Percentiles rank a stretch among this genome's conserved stretches.
These are phyloP conservation scores for Lithohypha guttulata DNA, from an alignment of 2,329 filamentous ascomycete species.

Conservation along the genomic window DNA sequence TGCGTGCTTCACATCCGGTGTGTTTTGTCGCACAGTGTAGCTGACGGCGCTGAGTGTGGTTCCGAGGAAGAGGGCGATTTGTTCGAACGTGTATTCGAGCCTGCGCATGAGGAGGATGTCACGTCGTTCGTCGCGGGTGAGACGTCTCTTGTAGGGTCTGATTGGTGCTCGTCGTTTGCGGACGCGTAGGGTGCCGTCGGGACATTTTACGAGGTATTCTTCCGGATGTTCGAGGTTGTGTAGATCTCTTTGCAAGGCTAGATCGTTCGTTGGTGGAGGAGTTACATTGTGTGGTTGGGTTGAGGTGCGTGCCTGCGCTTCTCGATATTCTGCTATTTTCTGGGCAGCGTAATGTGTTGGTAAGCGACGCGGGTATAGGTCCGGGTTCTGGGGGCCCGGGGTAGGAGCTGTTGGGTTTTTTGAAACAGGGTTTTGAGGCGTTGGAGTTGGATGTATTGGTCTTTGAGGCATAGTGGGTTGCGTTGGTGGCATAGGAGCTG, in stretches of 20 bases:
- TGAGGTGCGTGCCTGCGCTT: too few species aligned
- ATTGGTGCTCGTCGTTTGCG: not conserved
- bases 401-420: too few species aligned
- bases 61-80: constrained; percentile 16
- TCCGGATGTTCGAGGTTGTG: not conserved
- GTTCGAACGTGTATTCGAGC: constrained; percentile 16
- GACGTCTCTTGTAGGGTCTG: not conserved
- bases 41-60: constrained; percentile 16
- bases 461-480: too few species aligned
- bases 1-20: not conserved
- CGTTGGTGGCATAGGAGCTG: too few species aligned
- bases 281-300: too few species aligned
- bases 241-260: not conserved
- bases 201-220: not conserved
- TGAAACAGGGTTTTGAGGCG: too few species aligned
- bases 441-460: too few species aligned
- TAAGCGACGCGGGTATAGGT: too few species aligned
- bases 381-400: too few species aligned
- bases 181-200: not conserved
- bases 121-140: constrained; percentile 19
- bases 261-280: too few species aligned
- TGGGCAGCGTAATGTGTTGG: too few species aligned
- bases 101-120: constrained; percentile 20
- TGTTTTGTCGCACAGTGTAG: constrained; percentile 12
- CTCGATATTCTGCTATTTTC: too few species aligned